Conservation (phyloP, 163 green algal species). For the Chlamydomonas reinhardtii region DNA sequence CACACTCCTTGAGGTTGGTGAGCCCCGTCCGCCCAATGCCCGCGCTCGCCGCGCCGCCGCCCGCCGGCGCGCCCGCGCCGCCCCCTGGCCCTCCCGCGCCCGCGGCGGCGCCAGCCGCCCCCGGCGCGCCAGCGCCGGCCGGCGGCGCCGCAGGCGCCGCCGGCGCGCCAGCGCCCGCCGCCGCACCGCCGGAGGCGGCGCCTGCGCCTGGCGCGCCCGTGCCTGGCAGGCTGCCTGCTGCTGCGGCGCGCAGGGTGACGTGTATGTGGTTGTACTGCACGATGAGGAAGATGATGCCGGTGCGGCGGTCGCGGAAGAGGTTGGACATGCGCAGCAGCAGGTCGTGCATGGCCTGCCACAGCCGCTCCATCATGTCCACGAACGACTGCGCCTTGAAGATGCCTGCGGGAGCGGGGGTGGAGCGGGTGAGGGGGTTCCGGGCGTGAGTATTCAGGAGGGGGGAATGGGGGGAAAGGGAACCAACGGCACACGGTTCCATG, state of each 20-base stretch:
- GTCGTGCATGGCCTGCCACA: slow-evolving; percentile 71
- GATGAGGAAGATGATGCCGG: slow-evolving; percentile 89
- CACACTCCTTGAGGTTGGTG: slow-evolving; percentile 81
- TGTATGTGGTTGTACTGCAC: slow-evolving; percentile 88
- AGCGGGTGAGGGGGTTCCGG: neutral
- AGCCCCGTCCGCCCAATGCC: slow-evolving; percentile 66
- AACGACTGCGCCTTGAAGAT: slow-evolving; percentile 68
- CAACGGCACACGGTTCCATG: too few species aligned
- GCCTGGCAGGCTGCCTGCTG: slow-evolving; percentile 12
- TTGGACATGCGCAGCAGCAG: slow-evolving; percentile 75
- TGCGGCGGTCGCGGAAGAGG: slow-evolving; percentile 69
- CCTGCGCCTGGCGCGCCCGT: neutral
- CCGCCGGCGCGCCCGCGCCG: slow-evolving; percentile 1
- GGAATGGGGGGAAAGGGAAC: too few species aligned
- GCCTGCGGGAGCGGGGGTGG: slow-evolving; percentile 41
- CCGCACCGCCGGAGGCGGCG: too few species aligned
- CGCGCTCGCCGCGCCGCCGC: slow-evolving; percentile 14
- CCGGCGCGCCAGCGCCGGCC: neutral
- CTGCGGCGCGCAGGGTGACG: slow-evolving; percentile 56
- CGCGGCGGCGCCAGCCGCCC: slow-evolving; percentile 12
- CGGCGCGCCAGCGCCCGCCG: neutral
- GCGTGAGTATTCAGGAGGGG: neutral
- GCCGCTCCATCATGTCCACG: slow-evolving; percentile 66
- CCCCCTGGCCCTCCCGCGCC: neutral
- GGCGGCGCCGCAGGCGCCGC: slow-evolving; percentile 28